Conservation (phyloP, 176 grass and related monocot genomes). For the Oryza rufipogon region DNA sequence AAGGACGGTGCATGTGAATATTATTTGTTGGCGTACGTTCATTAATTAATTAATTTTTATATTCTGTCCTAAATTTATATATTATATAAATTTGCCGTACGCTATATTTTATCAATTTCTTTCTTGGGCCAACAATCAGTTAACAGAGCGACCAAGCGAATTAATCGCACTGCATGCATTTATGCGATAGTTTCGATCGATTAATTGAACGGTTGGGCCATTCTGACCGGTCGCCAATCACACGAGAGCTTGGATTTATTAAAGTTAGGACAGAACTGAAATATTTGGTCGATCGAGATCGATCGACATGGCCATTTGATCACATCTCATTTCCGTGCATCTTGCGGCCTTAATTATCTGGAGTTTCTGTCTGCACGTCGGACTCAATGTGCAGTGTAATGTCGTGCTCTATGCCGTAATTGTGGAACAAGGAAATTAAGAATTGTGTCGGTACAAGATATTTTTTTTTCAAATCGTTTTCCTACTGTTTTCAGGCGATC, state of each 20-base stretch:
- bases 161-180: neutral
- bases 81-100: neutral
- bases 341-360: neutral
- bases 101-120: neutral
- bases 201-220: neutral
- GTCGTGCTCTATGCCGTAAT: neutral
- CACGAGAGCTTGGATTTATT: neutral
- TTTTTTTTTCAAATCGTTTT: neutral
- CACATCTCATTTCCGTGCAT: neutral
- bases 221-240: neutral
- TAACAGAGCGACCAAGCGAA: neutral
- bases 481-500: neutral
- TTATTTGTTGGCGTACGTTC: neutral
- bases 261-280: neutral
- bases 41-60: neutral
- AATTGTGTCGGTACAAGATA: neutral
- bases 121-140: neutral
- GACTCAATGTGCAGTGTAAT: slow-evolving; percentile 4
- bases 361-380: neutral
- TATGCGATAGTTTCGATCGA: neutral
- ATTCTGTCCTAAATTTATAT: neutral
- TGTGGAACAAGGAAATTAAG: neutral
- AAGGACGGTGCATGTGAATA: neutral
- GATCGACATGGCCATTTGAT: neutral
- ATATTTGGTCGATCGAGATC: neutral